Percentiles rank a stretch among this genome's conserved stretches.
phyloP scores from a whole-genome alignment of 1,284 basidiomycete genomes.

The Schizopora paradoxa region DNA sequence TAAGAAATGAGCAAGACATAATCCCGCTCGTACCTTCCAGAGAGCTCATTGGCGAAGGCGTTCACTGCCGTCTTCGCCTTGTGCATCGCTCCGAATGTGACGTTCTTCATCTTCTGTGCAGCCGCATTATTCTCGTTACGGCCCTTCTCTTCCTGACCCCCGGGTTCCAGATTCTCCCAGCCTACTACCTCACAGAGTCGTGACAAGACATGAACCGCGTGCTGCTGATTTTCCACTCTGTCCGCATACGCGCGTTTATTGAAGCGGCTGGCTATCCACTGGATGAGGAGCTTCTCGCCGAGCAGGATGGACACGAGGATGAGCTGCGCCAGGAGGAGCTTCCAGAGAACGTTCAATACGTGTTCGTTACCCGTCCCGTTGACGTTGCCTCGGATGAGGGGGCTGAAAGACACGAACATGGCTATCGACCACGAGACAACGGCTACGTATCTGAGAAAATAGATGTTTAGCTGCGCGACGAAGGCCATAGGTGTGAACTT shows the following conservation, averaged over 20 bases:
- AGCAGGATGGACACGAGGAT: slow-evolving; percentile 70
- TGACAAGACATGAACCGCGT: too few species aligned
- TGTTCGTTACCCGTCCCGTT: slow-evolving; percentile 25
- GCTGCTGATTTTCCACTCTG: too few species aligned
- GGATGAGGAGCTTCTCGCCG: slow-evolving; percentile 83
- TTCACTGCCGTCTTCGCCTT: too few species aligned
- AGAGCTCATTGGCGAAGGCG: too few species aligned
- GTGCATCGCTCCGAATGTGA: too few species aligned
- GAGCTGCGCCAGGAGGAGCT: slow-evolving; percentile 71
- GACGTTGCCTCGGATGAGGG: slow-evolving; percentile 47
- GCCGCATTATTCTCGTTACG: too few species aligned
- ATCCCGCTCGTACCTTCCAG: too few species aligned
- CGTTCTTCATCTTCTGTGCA: too few species aligned
- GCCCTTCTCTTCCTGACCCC: too few species aligned
- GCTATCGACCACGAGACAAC: slow-evolving; percentile 68
- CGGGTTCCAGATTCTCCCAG: too few species aligned
- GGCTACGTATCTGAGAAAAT: slow-evolving; percentile 56
- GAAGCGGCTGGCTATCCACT: slow-evolving; percentile 82
- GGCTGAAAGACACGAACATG: slow-evolving; percentile 66
- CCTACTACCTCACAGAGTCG: slow-evolving; percentile 82
- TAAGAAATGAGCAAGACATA: too few species aligned
- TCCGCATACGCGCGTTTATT: too few species aligned
- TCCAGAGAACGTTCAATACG: slow-evolving; percentile 50
- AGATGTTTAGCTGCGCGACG: slow-evolving; percentile 1
- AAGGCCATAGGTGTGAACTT: slow-evolving; percentile 22